Evolutionary conservation across 306 rosid species (phyloP), one percentile per base, ranked within the genome.

Genomic region (Vicia faba): DNA sequence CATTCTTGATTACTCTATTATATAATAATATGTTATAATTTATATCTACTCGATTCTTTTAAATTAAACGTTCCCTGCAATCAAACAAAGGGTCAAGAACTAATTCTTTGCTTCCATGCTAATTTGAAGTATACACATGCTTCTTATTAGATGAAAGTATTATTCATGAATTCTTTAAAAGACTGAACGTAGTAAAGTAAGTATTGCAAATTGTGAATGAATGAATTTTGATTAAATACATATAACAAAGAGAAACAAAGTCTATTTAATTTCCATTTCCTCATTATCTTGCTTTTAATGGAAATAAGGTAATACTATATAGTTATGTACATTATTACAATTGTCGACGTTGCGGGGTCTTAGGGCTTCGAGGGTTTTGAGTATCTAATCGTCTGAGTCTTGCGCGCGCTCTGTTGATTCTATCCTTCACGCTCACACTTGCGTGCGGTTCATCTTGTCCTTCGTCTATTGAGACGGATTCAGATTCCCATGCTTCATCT

Each of bases 371-470:
- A 5, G 80, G 70, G 19, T 12, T 82, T 5, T 67, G 71, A 23
- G 81, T 0, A 15, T 78, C 82, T 56, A 67, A 61, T 12, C 50
- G 26, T 26, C 79, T 75, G n/a, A 82, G 79, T 28, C 81, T 75
- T 15, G 83, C 75, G 5, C 86, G 81, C 3, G 73, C 81, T 12
- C 13, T 16, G 54, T 3, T 49, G 55, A 82, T 74, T 13, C 66
- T 28, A 12, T 75, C 79, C 8, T 26, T 82, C 5, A 71, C 78
- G 16, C 70, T 78, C 16, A 33, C 74, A 11, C 53, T 66, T 14
- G 28, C 63, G 0, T 11, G 5, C 2, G 8, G 1, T 1, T 7
- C 46, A 31, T 61, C 48, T 9, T 68, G 20, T 0, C 9, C 72
- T 15, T 68, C 82, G 2, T 75, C 61, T 5, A n/a, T 45, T 3